Base-by-base conservation (phyloP, 2,329 filamentous ascomycete species). In the Eutypa lata region DNA sequence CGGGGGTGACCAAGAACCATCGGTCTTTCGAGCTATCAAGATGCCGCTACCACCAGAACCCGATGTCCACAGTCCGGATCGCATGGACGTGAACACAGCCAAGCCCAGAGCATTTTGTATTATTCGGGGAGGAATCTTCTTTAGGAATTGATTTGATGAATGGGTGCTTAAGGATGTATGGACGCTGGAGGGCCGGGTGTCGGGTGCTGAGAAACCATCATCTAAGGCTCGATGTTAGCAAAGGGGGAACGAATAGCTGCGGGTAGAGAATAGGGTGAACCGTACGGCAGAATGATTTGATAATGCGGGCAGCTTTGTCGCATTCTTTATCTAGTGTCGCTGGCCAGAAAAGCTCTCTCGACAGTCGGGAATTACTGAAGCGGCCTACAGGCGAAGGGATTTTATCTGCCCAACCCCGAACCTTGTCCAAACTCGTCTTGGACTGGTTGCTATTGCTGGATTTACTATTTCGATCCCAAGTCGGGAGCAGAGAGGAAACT, bases 11-110 rank as follows among this genome's bases (percentile, higher is more conserved):
- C 92, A 97, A 58, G 86, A 87, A 7, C 92, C 91, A 60, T 96
- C 91, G 22, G 88, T 87, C 64, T 90, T 89, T 60, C 90, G 84
- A 18, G 87, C 92, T 54, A 97, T 84, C 38, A 97, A 78, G 38
- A 97, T 82, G 48, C 93, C 93, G 53, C 90, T 93, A 38, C 93
- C 93, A 26, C 92, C 92, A 16, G 91, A 92, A 45, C 93, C 93
- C 45, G 90, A 93, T 61, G 96, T 80, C 89, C 92, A 96, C 31
- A 97, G 76, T 13, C 93, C 93, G 14, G 90, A 93, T 54, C 93
- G 87, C 91, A 97, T 96, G 28, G 91, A 96, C 1, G 92, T 96
- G 74, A 97, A 97, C 61, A 97, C 90, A 51, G 91, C 92, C 53
- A 97, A 81, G 11, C 91, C 93, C 61, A 93, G 91, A 26, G 92